Evolutionary conservation across 2,329 filamentous ascomycete species (phyloP), one percentile per base, ranked within the genome.

Genomic region (Phialophora expanda): DNA sequence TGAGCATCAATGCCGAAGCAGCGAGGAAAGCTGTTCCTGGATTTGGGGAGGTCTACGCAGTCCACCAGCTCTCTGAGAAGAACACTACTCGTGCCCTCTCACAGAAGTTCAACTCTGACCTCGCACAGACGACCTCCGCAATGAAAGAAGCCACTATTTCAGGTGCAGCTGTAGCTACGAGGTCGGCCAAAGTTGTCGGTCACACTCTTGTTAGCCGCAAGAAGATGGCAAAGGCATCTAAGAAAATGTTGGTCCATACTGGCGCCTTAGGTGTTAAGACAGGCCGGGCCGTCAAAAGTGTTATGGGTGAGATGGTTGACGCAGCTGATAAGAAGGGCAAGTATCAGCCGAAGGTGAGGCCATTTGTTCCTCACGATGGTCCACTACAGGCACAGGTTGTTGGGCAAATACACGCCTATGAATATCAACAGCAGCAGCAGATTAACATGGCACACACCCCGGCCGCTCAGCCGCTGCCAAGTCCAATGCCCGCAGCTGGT

Each of bases 221-320:
- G 38, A 61, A 65, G 50, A 34, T 65, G 56, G 44, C 20, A 20
- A 56, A 61, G 44, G 57, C 34, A 0, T 65, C 63, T 12, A 65
- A 56, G 53, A 65, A 61, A 26, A 26, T 57, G 17, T 28, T 61
- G n/a, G 38, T 65, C 7, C 46, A 61, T 14, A 61, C 57, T 1
- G 63, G 63, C 2, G 63, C 63, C 17, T 9, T 65, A 2, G 34
- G 57, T 24, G 38, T 65, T 2, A 61, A 65, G 51, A 65, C 58
- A 26, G 63, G 57, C 8, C 48, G 57, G 34, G 63, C 63, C 0
- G 20, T 61, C 30, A 61, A 61, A 51, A 22, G 48, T 17, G 12
- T 65, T 17, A 55, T 61, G 62, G 24, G 38, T 34, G 62, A 65
- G 32, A 65, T 65, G 62, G 56, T 65, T 20, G 57, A 65, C 11